Conservation (phyloP, 148 eudicot species). For the Diospyros lotus region DNA sequence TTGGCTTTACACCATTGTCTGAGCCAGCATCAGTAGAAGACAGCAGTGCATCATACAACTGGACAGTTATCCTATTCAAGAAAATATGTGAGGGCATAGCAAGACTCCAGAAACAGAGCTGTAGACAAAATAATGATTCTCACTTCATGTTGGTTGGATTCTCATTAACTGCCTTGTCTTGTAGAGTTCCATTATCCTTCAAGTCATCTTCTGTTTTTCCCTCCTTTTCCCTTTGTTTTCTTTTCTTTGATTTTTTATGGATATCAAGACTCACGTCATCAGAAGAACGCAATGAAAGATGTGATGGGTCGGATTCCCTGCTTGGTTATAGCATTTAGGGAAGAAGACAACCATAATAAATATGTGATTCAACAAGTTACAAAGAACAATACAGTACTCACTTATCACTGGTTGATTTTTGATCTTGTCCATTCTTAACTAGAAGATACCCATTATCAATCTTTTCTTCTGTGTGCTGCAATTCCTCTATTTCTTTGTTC, state of each 20-base stretch:
- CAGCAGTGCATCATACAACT: not conserved
- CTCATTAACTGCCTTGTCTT: conserved; percentile 14
- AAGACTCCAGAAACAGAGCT: conserved; percentile 7
- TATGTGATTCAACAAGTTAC: not conserved
- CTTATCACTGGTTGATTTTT: conserved; percentile 8
- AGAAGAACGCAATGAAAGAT: conserved; percentile 7
- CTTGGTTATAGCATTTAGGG: not conserved
- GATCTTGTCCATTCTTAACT: not conserved
- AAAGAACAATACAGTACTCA: not conserved
- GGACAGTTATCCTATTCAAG: conserved; percentile 19
- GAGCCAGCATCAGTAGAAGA: conserved; percentile 19
- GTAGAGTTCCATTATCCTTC: conserved; percentile 17
- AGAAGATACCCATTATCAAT: not conserved
- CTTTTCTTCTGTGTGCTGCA: no score
- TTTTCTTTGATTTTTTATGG: conserved; percentile 20
- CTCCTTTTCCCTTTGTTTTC: conserved; percentile 25
- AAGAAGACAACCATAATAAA: conserved; percentile 3
- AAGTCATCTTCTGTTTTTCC: conserved; percentile 14
- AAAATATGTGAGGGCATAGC: not conserved
- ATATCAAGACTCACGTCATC: conserved; percentile 13
- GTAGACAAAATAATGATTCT: not conserved
- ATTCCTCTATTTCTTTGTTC: no score
- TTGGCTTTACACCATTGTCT: conserved; percentile 26
- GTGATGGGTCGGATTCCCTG: conserved; percentile 12
- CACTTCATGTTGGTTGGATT: conserved; percentile 9